These are phyloP conservation scores for Diospyros lotus DNA, from an alignment of 148 eudicot species.

Conservation along the genomic window DNA sequence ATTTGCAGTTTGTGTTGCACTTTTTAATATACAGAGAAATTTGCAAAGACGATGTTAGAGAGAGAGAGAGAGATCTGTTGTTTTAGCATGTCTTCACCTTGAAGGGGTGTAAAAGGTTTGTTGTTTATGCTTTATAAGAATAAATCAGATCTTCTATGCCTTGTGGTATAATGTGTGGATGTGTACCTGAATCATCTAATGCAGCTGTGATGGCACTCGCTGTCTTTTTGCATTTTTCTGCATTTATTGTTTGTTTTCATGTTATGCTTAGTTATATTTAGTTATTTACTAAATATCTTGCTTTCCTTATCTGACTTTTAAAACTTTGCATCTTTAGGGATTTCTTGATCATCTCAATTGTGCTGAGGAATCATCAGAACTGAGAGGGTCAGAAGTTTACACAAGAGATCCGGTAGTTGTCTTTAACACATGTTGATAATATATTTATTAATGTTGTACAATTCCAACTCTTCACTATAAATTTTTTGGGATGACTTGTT, in stretches of 20 bases:
- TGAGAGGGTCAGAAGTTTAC: conserved; percentile 18
- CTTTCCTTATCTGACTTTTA: neutral
- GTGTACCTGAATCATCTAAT: neutral
- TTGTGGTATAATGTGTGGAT: neutral
- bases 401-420: conserved; percentile 44
- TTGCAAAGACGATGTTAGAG: neutral
- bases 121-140: neutral
- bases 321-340: conserved; percentile 16
- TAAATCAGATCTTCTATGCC: neutral
- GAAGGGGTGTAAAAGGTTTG: neutral
- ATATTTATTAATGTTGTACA: neutral
- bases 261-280: neutral
- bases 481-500: conserved; percentile 14
- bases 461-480: conserved; percentile 3
- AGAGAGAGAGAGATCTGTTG: neutral
- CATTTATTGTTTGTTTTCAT: neutral
- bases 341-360: conserved; percentile 17
- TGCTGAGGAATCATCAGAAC: conserved; percentile 14
- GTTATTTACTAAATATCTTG: neutral
- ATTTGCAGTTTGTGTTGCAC: neutral
- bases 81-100: neutral
- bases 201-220: neutral
- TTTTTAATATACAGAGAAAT: too few relatives aligned
- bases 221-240: neutral
- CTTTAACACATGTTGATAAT: conserved; percentile 4